Evolutionary conservation across 768 basidiomycete species (phyloP), one percentile per base, ranked within the genome.

Genomic region (Suillus lakei): DNA sequence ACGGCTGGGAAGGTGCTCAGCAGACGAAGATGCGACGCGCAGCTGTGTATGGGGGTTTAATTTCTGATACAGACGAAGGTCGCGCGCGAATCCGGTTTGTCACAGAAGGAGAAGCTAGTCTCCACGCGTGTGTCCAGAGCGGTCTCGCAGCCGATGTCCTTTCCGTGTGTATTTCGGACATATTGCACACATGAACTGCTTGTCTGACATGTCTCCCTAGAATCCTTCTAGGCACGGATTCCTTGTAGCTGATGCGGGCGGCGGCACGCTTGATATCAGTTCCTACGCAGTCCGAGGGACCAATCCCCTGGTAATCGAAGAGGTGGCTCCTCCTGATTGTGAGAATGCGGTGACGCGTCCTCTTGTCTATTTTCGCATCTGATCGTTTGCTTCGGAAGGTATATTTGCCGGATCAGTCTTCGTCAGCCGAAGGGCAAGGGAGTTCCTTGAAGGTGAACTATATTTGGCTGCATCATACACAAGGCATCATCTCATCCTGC

Each of bases 241-340:
- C 77, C 80, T 93, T 28, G 88, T 93, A 28, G 89, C 89, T 15
- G 91, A 93, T 75, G 91, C 91, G 1, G 91, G 91, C 62, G 91
- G 91, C 61, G 91, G 91, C 48, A 93, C 91, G 0, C 83, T 93
- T 55, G 91, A 93, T 73, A 90, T 93, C 69, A 91, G 90, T 67
- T 88, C 91, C 5, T 93, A 93, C 68, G 90, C 87, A 2, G 90
- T 93, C 61, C 86, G 87, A 8, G 88, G 83, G 59, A 88, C 88
- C 4, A 76, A 82, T 30, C 91, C 91, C 0, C 84, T 93, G 18
- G 85, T 90, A 18, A 92, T 93, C 69, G 91, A 93, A 73, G 91
- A 93, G 77, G 87, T 92, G 68, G 91, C 91, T 3, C 91, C 91
- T 30, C 90, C 91, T 13, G 91, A 93, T 75, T 93, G 91, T 90